Conservation (phyloP, 371 early-diverging fungal species). For the Syncephalastrum monosporum region DNA sequence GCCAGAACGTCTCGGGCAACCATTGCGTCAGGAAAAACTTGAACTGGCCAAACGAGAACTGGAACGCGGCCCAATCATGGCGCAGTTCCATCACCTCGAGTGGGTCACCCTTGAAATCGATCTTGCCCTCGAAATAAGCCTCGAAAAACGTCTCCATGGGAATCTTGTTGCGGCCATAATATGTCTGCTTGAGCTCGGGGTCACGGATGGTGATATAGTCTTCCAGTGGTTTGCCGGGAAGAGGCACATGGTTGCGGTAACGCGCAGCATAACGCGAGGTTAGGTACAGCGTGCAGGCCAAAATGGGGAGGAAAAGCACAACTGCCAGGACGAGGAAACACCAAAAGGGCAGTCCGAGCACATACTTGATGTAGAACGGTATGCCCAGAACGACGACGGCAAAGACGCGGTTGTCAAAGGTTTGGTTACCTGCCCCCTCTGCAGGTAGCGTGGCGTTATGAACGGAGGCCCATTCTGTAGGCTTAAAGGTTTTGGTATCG, state of each 20-base stretch:
- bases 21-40: constrained; percentile 93
- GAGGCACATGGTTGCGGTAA: constrained; percentile 66
- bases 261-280: constrained; percentile 70
- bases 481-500: constrained; percentile 35
- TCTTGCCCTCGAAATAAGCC: constrained; percentile 92
- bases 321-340: constrained; percentile 62
- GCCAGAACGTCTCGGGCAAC: constrained; percentile 94
- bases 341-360: constrained; percentile 58
- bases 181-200: constrained; percentile 66
- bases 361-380: constrained; percentile 59
- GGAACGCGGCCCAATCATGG: constrained; percentile 93
- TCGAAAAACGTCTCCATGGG: constrained; percentile 97
- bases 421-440: constrained; percentile 79
- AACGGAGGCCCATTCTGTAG: constrained; percentile 57
- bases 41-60: constrained; percentile 77
- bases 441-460: constrained; percentile 65
- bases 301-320: constrained; percentile 65
- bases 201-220: constrained; percentile 88
- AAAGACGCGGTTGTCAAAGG: constrained; percentile 66
- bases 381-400: constrained; percentile 52
- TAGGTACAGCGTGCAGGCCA: constrained; percentile 65
- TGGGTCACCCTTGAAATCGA: constrained; percentile 88
- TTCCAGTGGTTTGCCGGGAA: constrained; percentile 81
- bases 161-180: constrained; percentile 82
- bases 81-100: constrained; percentile 88